phyloP scores from a whole-genome alignment of 176 grass and related monocot species.

The Thinopyrum elongatum region DNA sequence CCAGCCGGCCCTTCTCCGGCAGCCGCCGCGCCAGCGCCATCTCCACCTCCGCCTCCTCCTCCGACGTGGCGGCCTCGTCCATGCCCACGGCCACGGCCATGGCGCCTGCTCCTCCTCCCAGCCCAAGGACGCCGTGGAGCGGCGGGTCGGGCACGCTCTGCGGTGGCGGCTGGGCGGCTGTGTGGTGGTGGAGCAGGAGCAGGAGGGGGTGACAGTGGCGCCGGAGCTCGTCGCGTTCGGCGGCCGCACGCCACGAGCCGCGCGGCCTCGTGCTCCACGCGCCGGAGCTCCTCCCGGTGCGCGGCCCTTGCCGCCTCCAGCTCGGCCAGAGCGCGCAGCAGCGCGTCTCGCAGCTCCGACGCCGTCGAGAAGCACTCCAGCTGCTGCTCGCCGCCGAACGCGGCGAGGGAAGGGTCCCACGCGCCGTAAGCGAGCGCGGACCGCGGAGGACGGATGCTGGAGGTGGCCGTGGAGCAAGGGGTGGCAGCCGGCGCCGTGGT shows the following conservation, averaged over 20 bases:
- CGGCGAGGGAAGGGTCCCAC: constrained; percentile 19
- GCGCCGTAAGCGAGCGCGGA: constrained; percentile 36
- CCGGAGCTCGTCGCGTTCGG: constrained; percentile 88
- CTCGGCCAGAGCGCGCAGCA: constrained; percentile 60
- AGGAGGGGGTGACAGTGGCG: constrained; percentile 74
- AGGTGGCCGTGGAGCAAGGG: constrained; percentile 23
- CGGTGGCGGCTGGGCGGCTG: background rate
- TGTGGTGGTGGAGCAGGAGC: constrained; percentile 58
- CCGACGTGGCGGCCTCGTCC: background rate
- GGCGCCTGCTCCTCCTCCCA: constrained; percentile 19
- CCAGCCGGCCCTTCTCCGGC: constrained; percentile 76
- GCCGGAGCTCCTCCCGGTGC: constrained; percentile 63
- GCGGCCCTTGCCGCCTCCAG: constrained; percentile 56
- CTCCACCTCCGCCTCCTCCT: constrained; percentile 40
- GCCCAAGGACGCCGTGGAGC: constrained; percentile 14
- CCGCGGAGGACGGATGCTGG: background rate
- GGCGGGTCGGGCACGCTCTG: background rate
- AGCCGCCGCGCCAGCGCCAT: constrained; percentile 56
- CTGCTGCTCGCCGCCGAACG: background rate
- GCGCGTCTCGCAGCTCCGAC: constrained; percentile 57
- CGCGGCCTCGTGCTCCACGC: constrained; percentile 65
- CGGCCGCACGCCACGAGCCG: constrained; percentile 60
- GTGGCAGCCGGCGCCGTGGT: constrained; percentile 28
- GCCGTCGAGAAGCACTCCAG: constrained; percentile 20
- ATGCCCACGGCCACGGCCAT: background rate